A percentile compares a stretch with the other conserved stretches of the same genome.
phyloP scores from a whole-genome alignment of 1,284 basidiomycete genomes.

The Rhodotorula mucilaginosa region DNA sequence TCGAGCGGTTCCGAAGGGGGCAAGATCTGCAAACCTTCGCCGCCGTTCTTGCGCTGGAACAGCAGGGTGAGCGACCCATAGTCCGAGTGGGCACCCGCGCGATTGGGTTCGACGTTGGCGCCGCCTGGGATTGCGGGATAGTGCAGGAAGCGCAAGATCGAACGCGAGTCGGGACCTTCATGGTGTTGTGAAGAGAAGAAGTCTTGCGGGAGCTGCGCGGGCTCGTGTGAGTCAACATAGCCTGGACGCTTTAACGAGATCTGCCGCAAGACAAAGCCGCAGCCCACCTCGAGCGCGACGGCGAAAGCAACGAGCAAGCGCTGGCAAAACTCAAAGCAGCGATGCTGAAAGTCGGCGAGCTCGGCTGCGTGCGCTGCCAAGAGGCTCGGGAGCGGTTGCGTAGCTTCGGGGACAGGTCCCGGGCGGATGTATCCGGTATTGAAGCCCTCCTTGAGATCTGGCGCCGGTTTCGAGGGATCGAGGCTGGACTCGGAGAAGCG shows the following conservation, averaged over 20 bases:
- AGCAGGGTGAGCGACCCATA: conserved; percentile 32
- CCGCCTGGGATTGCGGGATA: conserved; percentile 27
- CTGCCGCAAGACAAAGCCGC: background rate
- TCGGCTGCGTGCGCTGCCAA: conserved; percentile 9
- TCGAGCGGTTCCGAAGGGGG: conserved; percentile 27
- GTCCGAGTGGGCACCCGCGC: conserved; percentile 35
- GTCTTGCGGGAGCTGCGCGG: conserved; percentile 15
- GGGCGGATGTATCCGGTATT: conserved; percentile 22
- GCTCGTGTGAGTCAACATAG: too few species aligned
- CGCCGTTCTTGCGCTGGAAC: conserved; percentile 29
- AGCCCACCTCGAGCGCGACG: conserved; percentile 20
- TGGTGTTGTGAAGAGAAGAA: conserved; percentile 30
- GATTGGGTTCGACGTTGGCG: conserved; percentile 22
- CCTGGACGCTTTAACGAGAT: accelerated
- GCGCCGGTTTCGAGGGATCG: conserved; percentile 27
- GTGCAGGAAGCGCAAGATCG: conserved; percentile 38
- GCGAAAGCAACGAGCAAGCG: conserved; percentile 34
- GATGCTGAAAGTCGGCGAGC: conserved; percentile 24
- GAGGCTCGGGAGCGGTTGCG: conserved; percentile 28
- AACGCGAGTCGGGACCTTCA: conserved; percentile 8
- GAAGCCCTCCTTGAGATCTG: conserved; percentile 39
- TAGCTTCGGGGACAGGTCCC: conserved; percentile 4
- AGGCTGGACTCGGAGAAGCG: conserved; percentile 16
- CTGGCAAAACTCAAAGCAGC: conserved; percentile 38
- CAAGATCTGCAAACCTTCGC: conserved; percentile 36